These are phyloP conservation scores for Drosera capensis DNA, from an alignment of 148 eudicot genomes.

Conservation along the genomic window DNA sequence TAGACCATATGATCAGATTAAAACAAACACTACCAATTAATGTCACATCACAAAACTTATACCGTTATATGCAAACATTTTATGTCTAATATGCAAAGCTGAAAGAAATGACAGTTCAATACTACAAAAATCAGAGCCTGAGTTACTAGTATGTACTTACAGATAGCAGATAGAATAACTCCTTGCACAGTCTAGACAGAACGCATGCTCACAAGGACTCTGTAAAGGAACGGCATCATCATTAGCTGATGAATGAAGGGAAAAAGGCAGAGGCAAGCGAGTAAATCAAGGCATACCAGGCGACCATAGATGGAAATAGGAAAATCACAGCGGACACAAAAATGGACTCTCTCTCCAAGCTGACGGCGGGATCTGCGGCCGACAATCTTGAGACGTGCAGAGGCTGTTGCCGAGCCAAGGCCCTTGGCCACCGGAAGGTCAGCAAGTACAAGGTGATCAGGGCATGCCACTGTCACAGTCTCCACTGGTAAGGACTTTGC, in stretches of 20 bases:
- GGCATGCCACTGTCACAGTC: conserved; percentile 85
- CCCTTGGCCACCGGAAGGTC: conserved; percentile 96
- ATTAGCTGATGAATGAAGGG: neutral
- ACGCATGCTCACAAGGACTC: conserved; percentile 96
- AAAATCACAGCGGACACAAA: conserved; percentile 90
- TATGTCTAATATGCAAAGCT: neutral
- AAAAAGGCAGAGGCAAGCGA: neutral
- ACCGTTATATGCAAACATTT: too few relatives aligned
- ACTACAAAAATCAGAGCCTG: neutral
- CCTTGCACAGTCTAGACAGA: conserved; percentile 96
- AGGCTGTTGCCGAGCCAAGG: conserved; percentile 54
- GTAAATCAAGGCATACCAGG: conserved; percentile 31
- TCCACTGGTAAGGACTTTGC: conserved; percentile 41
- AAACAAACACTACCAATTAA: too few relatives aligned
- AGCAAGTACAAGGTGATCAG: conserved; percentile 87
- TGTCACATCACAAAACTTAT: too few relatives aligned
- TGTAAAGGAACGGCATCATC: conserved; percentile 27
- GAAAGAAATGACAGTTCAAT: neutral
- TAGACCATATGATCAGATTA: too few relatives aligned
- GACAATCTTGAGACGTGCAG: conserved; percentile 47
- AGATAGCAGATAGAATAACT: conserved; percentile 95
- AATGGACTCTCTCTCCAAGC: conserved; percentile 86
- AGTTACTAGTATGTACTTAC: conserved; percentile 29
- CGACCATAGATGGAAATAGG: conserved; percentile 94
- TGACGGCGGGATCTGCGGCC: conserved; percentile 92